Evolutionary conservation across 2,329 filamentous ascomycete genomes (phyloP), one percentile per base, ranked within the genome.

Genomic region (Colletotrichum somersetense): DNA sequence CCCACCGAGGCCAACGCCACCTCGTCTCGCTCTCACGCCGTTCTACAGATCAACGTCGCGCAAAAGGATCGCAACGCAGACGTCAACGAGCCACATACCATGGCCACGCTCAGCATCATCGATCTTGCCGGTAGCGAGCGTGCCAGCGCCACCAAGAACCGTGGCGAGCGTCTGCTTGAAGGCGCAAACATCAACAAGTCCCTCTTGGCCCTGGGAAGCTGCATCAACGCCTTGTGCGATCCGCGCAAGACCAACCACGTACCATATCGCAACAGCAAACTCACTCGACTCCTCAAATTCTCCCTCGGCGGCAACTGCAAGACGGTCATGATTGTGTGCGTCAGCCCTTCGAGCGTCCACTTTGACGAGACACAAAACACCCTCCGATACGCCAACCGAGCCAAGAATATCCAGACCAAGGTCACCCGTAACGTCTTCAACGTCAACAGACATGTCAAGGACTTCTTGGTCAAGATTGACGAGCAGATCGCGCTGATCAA

Each of bases 101-200:
- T 98, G 94, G 96, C 96, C 0, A 99, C 96, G 0, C 88, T 99
- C 56, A 98, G 96, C 80, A 98, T 99, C 78, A 99, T 99, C 80
- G 96, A 99, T 85, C 85, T 99, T 77, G 96, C 96, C 5, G 96
- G 96, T 63, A 98, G 95, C 75, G 96, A 99, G 83, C 91, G 96
- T 77, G 96, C 96, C 1, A 98, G 95, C 69, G 96, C 95, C 33
- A 99, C 96, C 26, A 97, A 98, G 84, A 99, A 99, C 81, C 88
- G 96, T 66, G 96, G 96, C 67, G 96, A 97, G 80, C 89, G 96
- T 48, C 85, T 99, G 48, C 87, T 95, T 18, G 96, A 99, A 82
- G 96, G 96, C 74, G 96, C 96, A 77, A 99, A 99, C 82, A 99
- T 99, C 89, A 99, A 99, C 89, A 98, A 98, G 80, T 99, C 96